phyloP scores from a whole-genome alignment of 441 rosid genomes.

The Breynia disticha region DNA sequence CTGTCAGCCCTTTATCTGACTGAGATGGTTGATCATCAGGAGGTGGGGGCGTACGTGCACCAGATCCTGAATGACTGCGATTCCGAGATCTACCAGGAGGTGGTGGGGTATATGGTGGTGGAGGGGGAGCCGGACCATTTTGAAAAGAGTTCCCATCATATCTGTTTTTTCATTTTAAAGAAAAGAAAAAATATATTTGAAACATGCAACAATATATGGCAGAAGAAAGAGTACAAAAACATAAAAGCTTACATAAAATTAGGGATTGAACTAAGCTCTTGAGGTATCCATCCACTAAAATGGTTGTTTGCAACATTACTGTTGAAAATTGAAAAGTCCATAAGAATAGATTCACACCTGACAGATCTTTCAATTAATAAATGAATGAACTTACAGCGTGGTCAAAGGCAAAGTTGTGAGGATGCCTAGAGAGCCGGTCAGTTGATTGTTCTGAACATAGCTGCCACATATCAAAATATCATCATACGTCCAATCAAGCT shows the following conservation, averaged over 20 bases:
- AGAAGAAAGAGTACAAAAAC: constrained; percentile 3
- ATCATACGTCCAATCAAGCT: constrained; percentile 13
- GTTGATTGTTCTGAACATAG: constrained; percentile 77
- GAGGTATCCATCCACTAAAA: constrained; percentile 87
- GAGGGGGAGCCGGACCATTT: constrained; percentile 72
- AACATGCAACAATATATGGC: constrained; percentile 6
- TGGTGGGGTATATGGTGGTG: constrained; percentile 50
- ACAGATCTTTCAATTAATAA: not conserved
- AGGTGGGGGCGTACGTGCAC: constrained; percentile 22
- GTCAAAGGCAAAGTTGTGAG: constrained; percentile 57
- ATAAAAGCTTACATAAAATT: constrained; percentile 53
- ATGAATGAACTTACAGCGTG: constrained; percentile 53
- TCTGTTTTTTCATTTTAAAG: constrained; percentile 37
- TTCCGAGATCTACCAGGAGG: constrained; percentile 37
- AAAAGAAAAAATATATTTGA: constrained; percentile 10
- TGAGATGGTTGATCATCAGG: constrained; percentile 28
- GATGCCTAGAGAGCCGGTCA: constrained; percentile 66
- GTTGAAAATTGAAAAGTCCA: constrained; percentile 17
- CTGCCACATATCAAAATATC: constrained; percentile 42
- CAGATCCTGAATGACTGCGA: constrained; percentile 36
- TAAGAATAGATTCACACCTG: constrained; percentile 12
- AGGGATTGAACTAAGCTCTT: constrained; percentile 50
- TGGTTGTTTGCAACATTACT: constrained; percentile 89
- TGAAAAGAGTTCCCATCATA: constrained; percentile 75
- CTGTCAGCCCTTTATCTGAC: constrained; percentile 42